Evolutionary conservation across 768 basidiomycete genomes (phyloP).

Genomic region (Albatrellus ellisii): DNA sequence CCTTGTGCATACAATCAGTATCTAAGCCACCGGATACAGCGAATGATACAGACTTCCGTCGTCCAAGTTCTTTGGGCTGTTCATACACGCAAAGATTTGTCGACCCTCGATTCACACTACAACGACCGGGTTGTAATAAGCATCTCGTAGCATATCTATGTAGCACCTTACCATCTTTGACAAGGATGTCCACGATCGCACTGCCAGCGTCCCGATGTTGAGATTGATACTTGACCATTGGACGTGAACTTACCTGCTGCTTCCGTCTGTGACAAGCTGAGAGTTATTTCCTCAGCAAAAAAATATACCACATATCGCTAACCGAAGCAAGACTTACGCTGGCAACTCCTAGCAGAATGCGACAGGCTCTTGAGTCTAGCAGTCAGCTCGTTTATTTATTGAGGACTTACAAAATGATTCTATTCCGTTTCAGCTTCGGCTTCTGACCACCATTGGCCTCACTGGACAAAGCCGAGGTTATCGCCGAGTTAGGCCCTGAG

Average conservation of each 20-base stretch:
- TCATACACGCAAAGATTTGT: slow-evolving; percentile 13
- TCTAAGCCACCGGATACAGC: not conserved
- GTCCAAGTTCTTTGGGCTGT: slow-evolving; percentile 7
- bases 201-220: slow-evolving; percentile 3
- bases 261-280: slow-evolving; percentile 16
- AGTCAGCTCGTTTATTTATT: not conserved
- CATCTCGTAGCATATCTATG: not conserved
- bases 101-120: slow-evolving; percentile 13
- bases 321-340: slow-evolving; percentile 6
- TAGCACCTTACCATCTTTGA: slow-evolving; percentile 13
- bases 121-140: not conserved
- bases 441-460: slow-evolving; percentile 3
- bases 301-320: not conserved
- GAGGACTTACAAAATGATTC: slow-evolving; percentile 14
- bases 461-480: slow-evolving; percentile 10
- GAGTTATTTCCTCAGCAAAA: not conserved
- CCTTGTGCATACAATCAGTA: not conserved
- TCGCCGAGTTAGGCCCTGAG: slow-evolving; percentile 3
- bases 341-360: slow-evolving; percentile 10
- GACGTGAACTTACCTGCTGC: slow-evolving; percentile 12
- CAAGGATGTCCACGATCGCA: slow-evolving; percentile 17
- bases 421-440: slow-evolving; percentile 13
- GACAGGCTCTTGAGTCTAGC: not conserved
- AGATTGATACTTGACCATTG: not conserved
- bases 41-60: slow-evolving; percentile 8